Evolutionary conservation across 345 rosid species (phyloP), one percentile per base, ranked within the genome.

Genomic region (Pistacia vera): DNA sequence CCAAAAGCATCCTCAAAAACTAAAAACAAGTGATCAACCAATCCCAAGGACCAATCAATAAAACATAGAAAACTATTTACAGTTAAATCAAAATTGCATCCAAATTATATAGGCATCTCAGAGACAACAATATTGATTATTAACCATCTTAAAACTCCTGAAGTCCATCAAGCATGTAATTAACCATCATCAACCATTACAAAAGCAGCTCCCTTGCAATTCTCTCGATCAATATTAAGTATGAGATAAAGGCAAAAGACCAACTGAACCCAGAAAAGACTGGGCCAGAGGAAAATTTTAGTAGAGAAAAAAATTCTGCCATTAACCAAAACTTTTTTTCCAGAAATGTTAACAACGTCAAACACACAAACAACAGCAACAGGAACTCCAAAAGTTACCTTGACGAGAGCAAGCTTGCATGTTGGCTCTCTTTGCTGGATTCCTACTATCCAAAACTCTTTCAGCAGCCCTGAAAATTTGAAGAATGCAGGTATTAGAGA

Each of bases 361-460:
- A 61, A 46, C 14, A 58, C 49, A 63, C 12, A 68, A 22, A 59
- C 12, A 60, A 64, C 68, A 44, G 22, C 61, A 46, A 60, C 20
- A 20, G 52, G 63, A 72, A n/a, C 48, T 22, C 55, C 55, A 18
- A 25, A 25, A 66, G 80, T 80, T 75, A 90, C 98, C 98, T 74
- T 84, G 91, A 75, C 75, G 81, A 77, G 89, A 79, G 83, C 70
- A 75, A 81, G 77, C 83, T 83, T 83, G 87, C 81, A 17, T 78
- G 75, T 81, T 86, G 78, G 88, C 85, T 85, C 91, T 90, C 85
- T 95, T 93, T 30, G 96, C 82, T 20, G 91, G 68, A 38, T 83
- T 81, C 72, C 89, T 86, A 73, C 84, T 81, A 41, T 92, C 97
- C 77, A 84, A 73, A 65, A 82, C 86, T 76, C 88, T 91, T 82